phyloP scores from a whole-genome alignment of 441 rosid genomes.

The Hura crepitans region DNA sequence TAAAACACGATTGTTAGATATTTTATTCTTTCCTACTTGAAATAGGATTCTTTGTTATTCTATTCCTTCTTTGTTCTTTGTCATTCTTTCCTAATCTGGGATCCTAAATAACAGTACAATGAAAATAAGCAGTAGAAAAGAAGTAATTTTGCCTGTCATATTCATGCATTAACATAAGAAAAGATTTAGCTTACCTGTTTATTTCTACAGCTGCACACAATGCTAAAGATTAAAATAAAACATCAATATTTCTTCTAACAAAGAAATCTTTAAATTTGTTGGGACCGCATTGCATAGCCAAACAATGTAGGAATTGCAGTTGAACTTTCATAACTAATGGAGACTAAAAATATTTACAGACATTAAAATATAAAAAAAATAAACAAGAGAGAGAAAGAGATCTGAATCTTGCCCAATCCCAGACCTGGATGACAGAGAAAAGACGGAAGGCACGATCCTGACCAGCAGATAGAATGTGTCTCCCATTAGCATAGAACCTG shows the following conservation, averaged over 20 bases:
- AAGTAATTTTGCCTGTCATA: neutral
- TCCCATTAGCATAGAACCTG: conserved; percentile 97
- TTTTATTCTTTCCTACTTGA: too few relatives aligned
- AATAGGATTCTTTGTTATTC: too few relatives aligned
- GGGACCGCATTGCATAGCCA: neutral
- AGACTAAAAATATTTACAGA: neutral
- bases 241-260: neutral
- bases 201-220: neutral
- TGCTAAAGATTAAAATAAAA: neutral
- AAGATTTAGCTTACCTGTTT: neutral
- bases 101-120: neutral
- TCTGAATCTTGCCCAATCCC: neutral
- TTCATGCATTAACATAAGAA: neutral
- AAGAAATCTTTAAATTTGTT: neutral
- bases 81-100: neutral
- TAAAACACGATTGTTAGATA: too few relatives aligned
- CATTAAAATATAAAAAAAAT: too few relatives aligned
- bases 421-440: conserved; percentile 87
- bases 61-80: too few relatives aligned
- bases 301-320: neutral
- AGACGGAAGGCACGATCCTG: conserved; percentile 96
- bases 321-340: conserved; percentile 14
- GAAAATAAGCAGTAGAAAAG: neutral
- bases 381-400: too few relatives aligned
- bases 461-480: conserved; percentile 96